Evolutionary conservation across 768 basidiomycete species (phyloP).

Genomic region (Glaciozyma antarctica): DNA sequence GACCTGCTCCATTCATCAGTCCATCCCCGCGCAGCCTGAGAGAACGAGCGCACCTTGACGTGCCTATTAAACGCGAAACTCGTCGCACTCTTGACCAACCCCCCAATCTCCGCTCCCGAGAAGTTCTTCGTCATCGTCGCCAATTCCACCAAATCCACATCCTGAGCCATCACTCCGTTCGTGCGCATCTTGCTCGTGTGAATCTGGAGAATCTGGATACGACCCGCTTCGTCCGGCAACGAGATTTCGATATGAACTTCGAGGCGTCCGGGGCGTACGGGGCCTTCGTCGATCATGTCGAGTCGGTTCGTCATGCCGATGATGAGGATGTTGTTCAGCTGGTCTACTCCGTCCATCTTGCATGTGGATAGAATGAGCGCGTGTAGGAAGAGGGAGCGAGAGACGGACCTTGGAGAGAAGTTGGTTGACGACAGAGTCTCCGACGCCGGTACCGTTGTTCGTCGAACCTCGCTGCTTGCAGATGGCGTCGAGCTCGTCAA

Average conservation of each 20-base stretch:
- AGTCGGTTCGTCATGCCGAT: slow-evolving; percentile 98
- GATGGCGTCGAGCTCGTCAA: slow-evolving; percentile 96
- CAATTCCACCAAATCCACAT: slow-evolving; percentile 74
- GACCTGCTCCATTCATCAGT: slow-evolving; percentile 44
- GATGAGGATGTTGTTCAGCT: slow-evolving; percentile 95
- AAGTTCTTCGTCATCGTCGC: slow-evolving; percentile 88
- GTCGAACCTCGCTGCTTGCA: slow-evolving; percentile 97
- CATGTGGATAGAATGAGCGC: too few relatives aligned
- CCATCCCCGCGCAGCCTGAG: background rate
- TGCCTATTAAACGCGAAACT: slow-evolving; percentile 97
- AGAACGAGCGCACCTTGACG: slow-evolving; percentile 54
- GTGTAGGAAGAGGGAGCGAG: background rate
- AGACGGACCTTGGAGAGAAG: slow-evolving; percentile 75
- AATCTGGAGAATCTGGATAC: slow-evolving; percentile 85
- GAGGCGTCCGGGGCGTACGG: slow-evolving; percentile 92
- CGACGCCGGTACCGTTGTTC: slow-evolving; percentile 84
- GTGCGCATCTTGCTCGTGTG: slow-evolving; percentile 89
- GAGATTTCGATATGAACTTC: slow-evolving; percentile 99
- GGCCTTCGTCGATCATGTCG: slow-evolving; percentile 98
- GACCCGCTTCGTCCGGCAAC: slow-evolving; percentile 84
- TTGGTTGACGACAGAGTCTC: slow-evolving; percentile 98
- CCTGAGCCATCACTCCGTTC: slow-evolving; percentile 77
- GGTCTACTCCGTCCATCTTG: slow-evolving; percentile 98
- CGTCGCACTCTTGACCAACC: slow-evolving; percentile 93
- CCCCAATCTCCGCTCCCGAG: slow-evolving; percentile 89